These are phyloP conservation scores for Globisporangium abappressorium DNA, from an alignment of 352 stramenopile species.

Conservation along the genomic window DNA sequence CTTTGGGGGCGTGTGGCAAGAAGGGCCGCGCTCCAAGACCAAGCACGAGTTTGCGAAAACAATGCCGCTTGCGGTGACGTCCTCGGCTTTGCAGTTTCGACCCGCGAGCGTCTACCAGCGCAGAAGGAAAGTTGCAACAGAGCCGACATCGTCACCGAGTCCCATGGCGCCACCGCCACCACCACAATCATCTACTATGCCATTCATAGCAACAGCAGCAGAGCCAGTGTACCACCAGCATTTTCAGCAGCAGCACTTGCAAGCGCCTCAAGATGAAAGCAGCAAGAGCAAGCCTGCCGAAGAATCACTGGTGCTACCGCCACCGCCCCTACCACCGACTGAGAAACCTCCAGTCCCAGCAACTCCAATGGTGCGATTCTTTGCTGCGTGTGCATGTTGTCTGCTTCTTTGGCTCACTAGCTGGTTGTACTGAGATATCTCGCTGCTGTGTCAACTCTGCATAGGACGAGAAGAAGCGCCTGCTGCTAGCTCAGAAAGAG, in stretches of 20 bases:
- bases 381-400: background rate
- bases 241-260: background rate
- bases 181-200: background rate
- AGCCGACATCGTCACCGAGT: background rate
- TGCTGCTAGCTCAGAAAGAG: slow-evolving; percentile 64
- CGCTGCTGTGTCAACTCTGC: background rate
- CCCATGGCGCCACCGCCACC: background rate
- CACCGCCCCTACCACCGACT: background rate
- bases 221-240: background rate
- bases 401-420: background rate
- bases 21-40: slow-evolving; percentile 55
- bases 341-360: background rate
- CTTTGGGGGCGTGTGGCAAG: slow-evolving; percentile 77
- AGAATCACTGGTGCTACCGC: background rate
- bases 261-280: background rate
- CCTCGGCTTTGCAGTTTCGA: slow-evolving; percentile 2
- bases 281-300: background rate
- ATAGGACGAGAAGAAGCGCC: slow-evolving; percentile 53
- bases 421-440: background rate
- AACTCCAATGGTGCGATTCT: background rate
- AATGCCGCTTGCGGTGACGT: background rate
- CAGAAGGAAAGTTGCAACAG: slow-evolving; percentile 1
- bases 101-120: slow-evolving; percentile 10
- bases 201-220: background rate
- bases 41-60: slow-evolving; percentile 48